Evolutionary conservation across 768 basidiomycete genomes (phyloP), one percentile per base, ranked within the genome.

Genomic region (Mycena albidolilacea): DNA sequence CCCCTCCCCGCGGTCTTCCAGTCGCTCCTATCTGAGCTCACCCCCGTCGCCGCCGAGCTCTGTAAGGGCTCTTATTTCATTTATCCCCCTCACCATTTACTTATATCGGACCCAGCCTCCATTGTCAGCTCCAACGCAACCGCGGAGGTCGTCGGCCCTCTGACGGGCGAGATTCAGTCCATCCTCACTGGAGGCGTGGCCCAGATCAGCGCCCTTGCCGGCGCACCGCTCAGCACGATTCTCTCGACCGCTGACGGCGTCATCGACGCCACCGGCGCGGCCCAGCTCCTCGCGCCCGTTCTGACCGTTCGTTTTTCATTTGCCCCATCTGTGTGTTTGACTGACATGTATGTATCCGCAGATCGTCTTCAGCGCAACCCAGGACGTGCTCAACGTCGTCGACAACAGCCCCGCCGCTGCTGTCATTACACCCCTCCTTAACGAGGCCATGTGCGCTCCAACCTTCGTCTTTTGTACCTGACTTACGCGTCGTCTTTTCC

Each of bases 211-310:
- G 71, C 62, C 39, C 74, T 75, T 23, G 71, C 71, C 10, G 74
- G 74, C 57, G 44, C 5, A 30, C 68, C 71, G 12, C 19, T 70
- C 58, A 37, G 23, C 64, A 55, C 54, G 12, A 48, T 75, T 60
- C 74, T 75, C 39, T 50, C 68, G 8, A 72, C 74, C 14, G 70
- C 65, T 11, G 71, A 75, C 38, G 74, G 71, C 10, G 67, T 72
- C 46, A 35, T 72, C 58, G 57, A 58, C 10, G 60, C 54, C 10
- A 35, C 58, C 57, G 71, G 67, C 9, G 60, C 71, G 14, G 74
- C 71, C 37, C 57, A 60, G 57, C 66, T 72, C 60, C 30, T 75
- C n/a, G 74, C 71, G 0, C 67, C 67, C 21, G 63, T 58, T 38
- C 39, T 72, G 37, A 43, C 38, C 52, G 74, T 75, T 2, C 30